Evolutionary conservation across 306 rosid species (phyloP), one percentile per base, ranked within the genome.

Genomic region (Carpinus viminea): DNA sequence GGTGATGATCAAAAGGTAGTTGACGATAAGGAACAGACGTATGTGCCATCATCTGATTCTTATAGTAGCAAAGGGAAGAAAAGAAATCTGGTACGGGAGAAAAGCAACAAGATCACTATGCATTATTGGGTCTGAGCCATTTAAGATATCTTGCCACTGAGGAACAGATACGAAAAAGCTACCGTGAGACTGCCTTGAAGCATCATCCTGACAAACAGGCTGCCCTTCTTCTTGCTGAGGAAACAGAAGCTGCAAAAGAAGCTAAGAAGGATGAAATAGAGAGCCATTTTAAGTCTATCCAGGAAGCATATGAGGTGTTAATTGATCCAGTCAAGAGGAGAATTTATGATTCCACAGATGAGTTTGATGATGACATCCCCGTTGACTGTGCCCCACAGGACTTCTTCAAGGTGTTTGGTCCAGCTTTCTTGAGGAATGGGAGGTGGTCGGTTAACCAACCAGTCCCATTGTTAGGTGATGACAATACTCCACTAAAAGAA

Each of bases 121-220:
- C 98, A 0, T 81, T 96, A 75, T 83, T 96, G 87, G 97, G 98
- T 69, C 81, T 96, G 85, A 73, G 97, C 70, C 94, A 96, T 88
- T 85, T 96, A 56, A 91, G 98, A 83, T 96, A 91, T 84, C 94
- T 96, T 79, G 99, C 99, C 70, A 85, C 98, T 0, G 99, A 96
- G 86, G 99, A 96, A 21, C 97, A 96, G 86, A 96, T 96, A 64
- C 86, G 86, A 54, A 96, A 91, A 86, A 87, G 96, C 83, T 96
- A 96, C 53, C 96, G 97, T n/a, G 97, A 96, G 77, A 87, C 96
- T 85, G 98, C 99, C 43, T 81, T 96, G 90, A 96, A 83, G 78
- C 87, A 88, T 88, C 99, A 96, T 83, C 99, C 97, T 21, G 99
- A 96, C 85, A 96, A 96, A 81, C 98, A 91, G 86, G 97, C 98